Evolutionary conservation across 306 rosid genomes (phyloP), one percentile per base, ranked within the genome.

Genomic region (Rubus parviflorus): DNA sequence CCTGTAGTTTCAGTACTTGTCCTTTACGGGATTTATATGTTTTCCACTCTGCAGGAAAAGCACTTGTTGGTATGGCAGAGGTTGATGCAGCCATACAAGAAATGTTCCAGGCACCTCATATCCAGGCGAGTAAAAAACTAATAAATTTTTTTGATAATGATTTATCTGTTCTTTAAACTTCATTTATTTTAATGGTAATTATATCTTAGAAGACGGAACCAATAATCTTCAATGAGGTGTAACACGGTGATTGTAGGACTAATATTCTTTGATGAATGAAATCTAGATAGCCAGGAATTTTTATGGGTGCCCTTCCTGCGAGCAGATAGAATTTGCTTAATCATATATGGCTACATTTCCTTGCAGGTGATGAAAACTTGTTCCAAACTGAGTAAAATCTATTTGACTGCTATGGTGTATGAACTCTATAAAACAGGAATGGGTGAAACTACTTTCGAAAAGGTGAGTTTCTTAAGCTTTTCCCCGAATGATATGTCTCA

Each of bases 41-140:
- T 17, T 17, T 73, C 41, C 72, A 51, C 45, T 75, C 80, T 87
- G 61, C 70, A 87, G 97, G 86, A 76, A 88, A 86, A 83, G 77
- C 80, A 49, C 90, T 83, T 81, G 93, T 95, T 65, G 83, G 89
- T 60, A 90, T 90, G 93, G 79, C 81, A 51, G 97, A 95, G 48
- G 89, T 95, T 53, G 97, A 92, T 80, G 88, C 90, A 82, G 98
- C 98, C 77, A 92, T 92, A 77, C 97, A 92, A 80, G 97, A 95
- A 83, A 95, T 92, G 98, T 92, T 92, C 83, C 91, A 92, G 87
- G 97, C 98, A 72, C 98, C 98, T 77, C 98, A 94, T 90, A 90
- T 94, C 82, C 98, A 94, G 84, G 98, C 88, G 80, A 82, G 94
- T 84, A 72, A 54, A 70, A 72, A 54, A 70, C 48, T 40, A 70